Conservation (phyloP, 2,329 filamentous ascomycete species). For the Aspergillus sp. region DNA sequence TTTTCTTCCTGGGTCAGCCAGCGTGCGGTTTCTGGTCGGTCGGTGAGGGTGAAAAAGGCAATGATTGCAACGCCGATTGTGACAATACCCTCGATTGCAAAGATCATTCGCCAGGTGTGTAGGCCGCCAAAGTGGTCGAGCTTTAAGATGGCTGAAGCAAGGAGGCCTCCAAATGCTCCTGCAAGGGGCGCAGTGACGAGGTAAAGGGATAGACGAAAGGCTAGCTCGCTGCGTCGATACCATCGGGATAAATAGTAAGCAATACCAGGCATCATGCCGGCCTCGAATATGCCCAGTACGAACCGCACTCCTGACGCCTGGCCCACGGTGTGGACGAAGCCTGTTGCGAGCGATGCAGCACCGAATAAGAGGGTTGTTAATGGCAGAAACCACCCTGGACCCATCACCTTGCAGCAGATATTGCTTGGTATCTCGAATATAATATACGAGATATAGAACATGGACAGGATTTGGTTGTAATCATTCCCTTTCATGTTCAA, state of each 20-base stretch:
- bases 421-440: constrained; percentile 70
- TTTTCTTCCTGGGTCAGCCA: constrained; percentile 69
- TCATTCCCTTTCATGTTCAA: constrained; percentile 61
- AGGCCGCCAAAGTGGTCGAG: constrained; percentile 60
- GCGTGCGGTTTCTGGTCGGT: constrained; percentile 65
- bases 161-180: constrained; percentile 68
- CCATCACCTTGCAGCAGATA: constrained; percentile 68
- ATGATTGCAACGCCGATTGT: constrained; percentile 58
- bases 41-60: constrained; percentile 64
- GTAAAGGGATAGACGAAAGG: constrained; percentile 67
- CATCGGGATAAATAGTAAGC: constrained; percentile 72
- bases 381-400: constrained; percentile 73
- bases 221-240: constrained; percentile 69
- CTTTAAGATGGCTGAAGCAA: constrained; percentile 63
- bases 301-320: constrained; percentile 63
- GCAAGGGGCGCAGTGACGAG: constrained; percentile 70
- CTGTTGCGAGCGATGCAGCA: constrained; percentile 63
- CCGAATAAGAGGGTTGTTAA: constrained; percentile 63
- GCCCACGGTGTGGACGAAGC: constrained; percentile 59
- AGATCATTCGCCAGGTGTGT: constrained; percentile 67
- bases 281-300: constrained; percentile 67
- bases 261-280: constrained; percentile 72
- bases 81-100: constrained; percentile 68
- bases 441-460: constrained; percentile 74
- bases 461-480: constrained; percentile 67